Percentiles rank a stretch among this genome's conserved stretches.
Conservation (phyloP, 345 rosid genomes). For the Gossypium longicalyx region DNA sequence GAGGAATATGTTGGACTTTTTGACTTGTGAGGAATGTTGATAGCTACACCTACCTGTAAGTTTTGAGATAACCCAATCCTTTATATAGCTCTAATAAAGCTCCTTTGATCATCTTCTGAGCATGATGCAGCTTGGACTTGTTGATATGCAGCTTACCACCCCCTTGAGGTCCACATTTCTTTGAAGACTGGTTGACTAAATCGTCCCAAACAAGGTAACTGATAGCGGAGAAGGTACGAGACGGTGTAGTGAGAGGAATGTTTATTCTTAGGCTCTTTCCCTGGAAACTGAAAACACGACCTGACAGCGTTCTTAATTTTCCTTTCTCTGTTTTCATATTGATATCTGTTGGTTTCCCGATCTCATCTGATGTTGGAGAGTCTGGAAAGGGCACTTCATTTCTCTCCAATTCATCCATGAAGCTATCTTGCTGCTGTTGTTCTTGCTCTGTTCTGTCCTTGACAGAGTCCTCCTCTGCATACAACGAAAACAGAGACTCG, state of each 20-base stretch:
- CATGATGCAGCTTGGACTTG: constrained; percentile 75
- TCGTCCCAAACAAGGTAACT: constrained; percentile 73
- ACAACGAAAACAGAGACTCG: not conserved
- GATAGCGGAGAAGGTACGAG: constrained; percentile 78
- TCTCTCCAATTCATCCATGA: constrained; percentile 38
- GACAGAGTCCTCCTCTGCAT: constrained; percentile 66
- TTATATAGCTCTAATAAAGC: constrained; percentile 83
- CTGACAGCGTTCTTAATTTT: constrained; percentile 42
- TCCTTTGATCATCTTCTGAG: constrained; percentile 89
- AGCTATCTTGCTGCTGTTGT: constrained; percentile 34
- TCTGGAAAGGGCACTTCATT: constrained; percentile 33
- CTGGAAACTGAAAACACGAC: constrained; percentile 53
- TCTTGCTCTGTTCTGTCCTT: constrained; percentile 56
- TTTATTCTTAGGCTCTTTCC: constrained; percentile 80
- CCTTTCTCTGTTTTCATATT: constrained; percentile 44
- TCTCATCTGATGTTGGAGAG: constrained; percentile 42
- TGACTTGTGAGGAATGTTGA: not conserved
- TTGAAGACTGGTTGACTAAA: constrained; percentile 59
- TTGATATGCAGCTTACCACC: constrained; percentile 52
- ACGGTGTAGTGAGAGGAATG: constrained; percentile 81
- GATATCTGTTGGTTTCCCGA: constrained; percentile 34
- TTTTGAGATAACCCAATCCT: constrained; percentile 82
- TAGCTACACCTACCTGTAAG: constrained; percentile 49
- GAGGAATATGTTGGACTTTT: not conserved
- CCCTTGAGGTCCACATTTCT: constrained; percentile 54